These are phyloP conservation scores for Immersiporthe knoxdaviesiana DNA, from an alignment of 2,329 filamentous ascomycete species.

Conservation along the genomic window DNA sequence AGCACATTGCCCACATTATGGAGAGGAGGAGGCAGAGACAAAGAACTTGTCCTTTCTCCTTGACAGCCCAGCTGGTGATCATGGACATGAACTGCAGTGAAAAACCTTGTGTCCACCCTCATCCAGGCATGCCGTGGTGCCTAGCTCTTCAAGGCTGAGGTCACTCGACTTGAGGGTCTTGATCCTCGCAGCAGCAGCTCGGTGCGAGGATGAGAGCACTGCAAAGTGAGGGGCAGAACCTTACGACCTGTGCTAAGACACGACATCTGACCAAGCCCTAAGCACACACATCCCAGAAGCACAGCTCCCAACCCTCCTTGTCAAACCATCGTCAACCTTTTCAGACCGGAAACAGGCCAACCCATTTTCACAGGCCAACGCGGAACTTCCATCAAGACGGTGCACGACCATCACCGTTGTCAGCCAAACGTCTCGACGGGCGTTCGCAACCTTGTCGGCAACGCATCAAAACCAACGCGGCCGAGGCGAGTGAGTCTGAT, in stretches of 20 bases:
- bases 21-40: background rate
- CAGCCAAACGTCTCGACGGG: background rate
- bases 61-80: background rate
- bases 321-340: background rate
- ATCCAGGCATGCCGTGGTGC: background rate
- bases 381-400: background rate
- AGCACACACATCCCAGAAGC: background rate
- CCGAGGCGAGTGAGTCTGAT: background rate
- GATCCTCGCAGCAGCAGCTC: background rate
- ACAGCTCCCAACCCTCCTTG: background rate
- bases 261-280: background rate
- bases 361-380: background rate
- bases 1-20: background rate
- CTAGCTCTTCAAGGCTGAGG: background rate
- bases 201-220: background rate
- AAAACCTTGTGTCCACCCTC: background rate
- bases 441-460: background rate
- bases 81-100: background rate
- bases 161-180: background rate
- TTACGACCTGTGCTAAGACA: background rate
- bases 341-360: background rate
- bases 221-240: background rate
- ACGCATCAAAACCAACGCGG: background rate
- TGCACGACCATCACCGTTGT: background rate
- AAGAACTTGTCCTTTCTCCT: background rate